Evolutionary conservation across 768 basidiomycete species (phyloP).

Genomic region (Chlorophyllum brunneum): DNA sequence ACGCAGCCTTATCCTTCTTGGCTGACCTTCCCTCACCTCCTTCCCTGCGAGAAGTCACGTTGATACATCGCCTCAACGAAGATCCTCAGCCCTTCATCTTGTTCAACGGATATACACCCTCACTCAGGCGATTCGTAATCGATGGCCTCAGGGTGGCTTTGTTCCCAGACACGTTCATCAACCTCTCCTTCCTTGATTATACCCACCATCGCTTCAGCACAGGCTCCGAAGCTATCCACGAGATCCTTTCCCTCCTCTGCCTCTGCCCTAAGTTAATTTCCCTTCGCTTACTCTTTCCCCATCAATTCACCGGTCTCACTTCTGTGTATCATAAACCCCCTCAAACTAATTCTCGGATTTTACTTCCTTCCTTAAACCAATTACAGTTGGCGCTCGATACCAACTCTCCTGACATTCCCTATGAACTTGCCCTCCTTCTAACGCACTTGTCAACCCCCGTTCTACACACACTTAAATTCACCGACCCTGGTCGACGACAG

Average conservation of each 20-base stretch:
- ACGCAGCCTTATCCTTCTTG: conserved; percentile 54
- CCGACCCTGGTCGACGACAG: conserved; percentile 36
- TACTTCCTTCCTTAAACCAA: conserved; percentile 41
- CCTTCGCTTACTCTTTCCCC: conserved; percentile 52
- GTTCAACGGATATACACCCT: conserved; percentile 60
- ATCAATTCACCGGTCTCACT: conserved; percentile 10
- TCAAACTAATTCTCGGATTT: conserved; percentile 27
- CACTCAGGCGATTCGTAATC: conserved; percentile 49
- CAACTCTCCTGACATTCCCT: conserved; percentile 47
- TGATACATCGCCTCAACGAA: conserved; percentile 62
- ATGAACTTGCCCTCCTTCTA: conserved; percentile 51
- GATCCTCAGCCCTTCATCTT: conserved; percentile 64
- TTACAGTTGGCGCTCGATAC: conserved; percentile 50
- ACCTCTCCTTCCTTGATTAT: conserved; percentile 63
- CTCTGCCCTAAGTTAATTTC: conserved; percentile 50
- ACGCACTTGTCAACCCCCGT: conserved; percentile 46
- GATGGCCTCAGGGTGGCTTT: conserved; percentile 63
- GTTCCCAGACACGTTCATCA: conserved; percentile 58
- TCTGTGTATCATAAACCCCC: conserved; percentile 24
- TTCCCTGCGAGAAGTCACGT: conserved; percentile 21
- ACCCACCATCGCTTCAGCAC: conserved; percentile 67
- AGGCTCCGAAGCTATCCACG: conserved; percentile 51
- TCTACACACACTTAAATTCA: conserved; percentile 43
- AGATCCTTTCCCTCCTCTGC: conserved; percentile 54
- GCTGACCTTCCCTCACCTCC: conserved; percentile 37